Evolutionary conservation across 129 eudicot genomes (phyloP).

Genomic region (Flaveria trinervia): DNA sequence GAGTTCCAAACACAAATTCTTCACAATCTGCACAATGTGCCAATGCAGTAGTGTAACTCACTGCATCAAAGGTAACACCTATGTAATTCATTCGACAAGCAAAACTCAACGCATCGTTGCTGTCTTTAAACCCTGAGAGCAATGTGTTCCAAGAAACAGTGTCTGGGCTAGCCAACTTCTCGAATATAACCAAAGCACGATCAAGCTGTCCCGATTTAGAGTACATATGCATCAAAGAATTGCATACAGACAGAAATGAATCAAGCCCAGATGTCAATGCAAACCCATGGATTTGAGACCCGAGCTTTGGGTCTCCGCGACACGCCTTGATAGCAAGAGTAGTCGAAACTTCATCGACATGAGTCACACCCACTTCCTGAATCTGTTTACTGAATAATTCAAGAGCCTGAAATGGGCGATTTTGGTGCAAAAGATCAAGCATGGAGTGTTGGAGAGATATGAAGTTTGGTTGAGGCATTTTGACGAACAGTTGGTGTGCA

Average conservation of each 20-base stretch:
- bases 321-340: constrained; percentile 83
- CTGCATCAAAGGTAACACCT: constrained; percentile 71
- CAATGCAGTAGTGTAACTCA: constrained; percentile 63
- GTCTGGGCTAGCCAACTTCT: constrained; percentile 49
- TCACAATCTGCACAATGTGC: constrained; percentile 60
- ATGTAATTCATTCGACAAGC: constrained; percentile 58
- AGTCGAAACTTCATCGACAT: constrained; percentile 56
- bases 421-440: constrained; percentile 55
- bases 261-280: constrained; percentile 60
- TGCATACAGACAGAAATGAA: constrained; percentile 50
- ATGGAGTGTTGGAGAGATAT: constrained; percentile 44
- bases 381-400: constrained; percentile 52
- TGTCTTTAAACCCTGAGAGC: constrained; percentile 59
- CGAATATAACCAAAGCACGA: constrained; percentile 52
- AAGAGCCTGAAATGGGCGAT: constrained; percentile 53
- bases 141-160: constrained; percentile 79
- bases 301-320: constrained; percentile 53
- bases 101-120: constrained; percentile 49
- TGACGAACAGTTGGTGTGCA: constrained; percentile 68
- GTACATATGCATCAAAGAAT: constrained; percentile 87
- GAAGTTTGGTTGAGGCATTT: constrained; percentile 48
- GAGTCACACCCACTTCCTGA: constrained; percentile 40
- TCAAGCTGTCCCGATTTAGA: constrained; percentile 49
- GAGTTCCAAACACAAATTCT: constrained; percentile 67
- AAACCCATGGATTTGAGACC: constrained; percentile 69